Conservation (phyloP, 768 basidiomycete species). For the Phlebiopsis flavidoalba region DNA sequence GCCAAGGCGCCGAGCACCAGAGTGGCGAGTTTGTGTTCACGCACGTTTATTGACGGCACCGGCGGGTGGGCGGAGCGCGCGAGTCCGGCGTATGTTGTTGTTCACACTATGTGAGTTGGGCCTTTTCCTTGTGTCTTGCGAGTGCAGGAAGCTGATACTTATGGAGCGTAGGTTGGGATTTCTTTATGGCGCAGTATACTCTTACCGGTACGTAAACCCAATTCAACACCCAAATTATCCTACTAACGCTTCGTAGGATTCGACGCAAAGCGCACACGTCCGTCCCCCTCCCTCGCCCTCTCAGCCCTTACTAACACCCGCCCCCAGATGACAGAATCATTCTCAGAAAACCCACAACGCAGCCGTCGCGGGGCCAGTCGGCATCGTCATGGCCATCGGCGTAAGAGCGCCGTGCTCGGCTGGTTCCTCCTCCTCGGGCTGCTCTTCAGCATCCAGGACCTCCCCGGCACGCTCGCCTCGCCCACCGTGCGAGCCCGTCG, state of each 20-base stretch:
- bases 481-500: constrained; percentile 64
- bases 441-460: constrained; percentile 74
- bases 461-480: constrained; percentile 47
- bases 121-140: neutral
- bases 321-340: constrained; percentile 65
- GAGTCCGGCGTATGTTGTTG: constrained; percentile 61
- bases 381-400: constrained; percentile 67
- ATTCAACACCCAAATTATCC: neutral
- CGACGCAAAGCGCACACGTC: constrained; percentile 69
- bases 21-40: constrained; percentile 66
- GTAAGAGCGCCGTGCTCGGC: constrained; percentile 67
- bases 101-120: constrained; percentile 25
- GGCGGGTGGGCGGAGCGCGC: constrained; percentile 71
- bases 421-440: constrained; percentile 72
- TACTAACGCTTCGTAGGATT: constrained; percentile 39
- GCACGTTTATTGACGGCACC: constrained; percentile 65
- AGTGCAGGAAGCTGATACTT: neutral
- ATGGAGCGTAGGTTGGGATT: constrained; percentile 45
- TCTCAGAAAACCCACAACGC: constrained; percentile 68
- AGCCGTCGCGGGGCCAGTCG: constrained; percentile 57
- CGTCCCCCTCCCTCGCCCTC: constrained; percentile 15
- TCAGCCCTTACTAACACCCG: neutral
- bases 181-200: constrained; percentile 76
- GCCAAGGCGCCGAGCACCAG: constrained; percentile 69
- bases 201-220: constrained; percentile 48